Conservation (phyloP, 768 basidiomycete genomes). For the Mycena venus region DNA sequence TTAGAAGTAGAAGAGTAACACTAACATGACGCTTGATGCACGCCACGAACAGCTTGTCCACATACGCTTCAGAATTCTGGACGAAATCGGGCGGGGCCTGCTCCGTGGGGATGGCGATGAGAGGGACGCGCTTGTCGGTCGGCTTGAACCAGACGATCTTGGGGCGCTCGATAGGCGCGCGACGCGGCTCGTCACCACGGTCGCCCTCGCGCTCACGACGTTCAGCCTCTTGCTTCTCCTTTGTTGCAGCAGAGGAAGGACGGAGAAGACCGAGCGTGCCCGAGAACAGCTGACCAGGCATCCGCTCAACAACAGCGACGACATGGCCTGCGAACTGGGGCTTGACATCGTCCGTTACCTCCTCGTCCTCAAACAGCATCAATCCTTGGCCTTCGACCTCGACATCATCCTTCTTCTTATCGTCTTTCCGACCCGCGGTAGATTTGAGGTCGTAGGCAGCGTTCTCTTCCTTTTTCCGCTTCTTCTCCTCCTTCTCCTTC, state of each 20-base stretch:
- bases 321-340: conserved; percentile 99
- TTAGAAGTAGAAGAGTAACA: conserved; percentile 33
- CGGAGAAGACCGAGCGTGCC: conserved; percentile 95
- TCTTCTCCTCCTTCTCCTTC: conserved; percentile 99
- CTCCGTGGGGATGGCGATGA: conserved; percentile 98
- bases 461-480: conserved; percentile 99
- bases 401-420: conserved; percentile 99
- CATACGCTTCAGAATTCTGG: conserved; percentile 92
- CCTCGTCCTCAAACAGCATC: conserved; percentile 97
- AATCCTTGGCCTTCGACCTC: conserved; percentile 99
- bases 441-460: conserved; percentile 91
- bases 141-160: conserved; percentile 99
- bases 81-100: conserved; percentile 98
- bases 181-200: conserved; percentile 85
- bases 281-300: conserved; percentile 98
- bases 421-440: conserved; percentile 85
- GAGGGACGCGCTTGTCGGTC: conserved; percentile 97
- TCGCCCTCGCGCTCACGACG: conserved; percentile 97
- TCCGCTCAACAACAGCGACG: conserved; percentile 99
- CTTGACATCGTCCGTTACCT: conserved; percentile 98
- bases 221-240: conserved; percentile 99
- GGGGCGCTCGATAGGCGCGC: conserved; percentile 86
- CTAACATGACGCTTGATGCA: conserved; percentile 98
- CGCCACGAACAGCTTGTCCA: conserved; percentile 93
- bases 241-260: conserved; percentile 96